A percentile compares a stretch with the other conserved stretches of the same genome.
These are phyloP conservation scores for Phytophthora sp. DNA, from an alignment of 352 stramenopile species.

Conservation along the genomic window DNA sequence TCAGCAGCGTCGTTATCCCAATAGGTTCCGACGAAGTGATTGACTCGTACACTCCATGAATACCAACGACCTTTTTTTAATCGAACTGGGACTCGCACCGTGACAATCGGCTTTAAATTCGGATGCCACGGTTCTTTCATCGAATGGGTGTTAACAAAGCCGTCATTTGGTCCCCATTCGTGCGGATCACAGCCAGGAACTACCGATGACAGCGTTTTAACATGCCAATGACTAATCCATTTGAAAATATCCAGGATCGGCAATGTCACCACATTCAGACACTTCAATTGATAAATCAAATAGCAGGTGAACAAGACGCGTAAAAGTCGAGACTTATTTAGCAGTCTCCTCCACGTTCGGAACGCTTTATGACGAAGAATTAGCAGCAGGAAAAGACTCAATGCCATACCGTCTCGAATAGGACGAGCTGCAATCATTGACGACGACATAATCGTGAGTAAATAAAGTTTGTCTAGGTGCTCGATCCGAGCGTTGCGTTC, in stretches of 20 bases:
- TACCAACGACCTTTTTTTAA: slow-evolving; percentile 65
- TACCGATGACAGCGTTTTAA: slow-evolving; percentile 38
- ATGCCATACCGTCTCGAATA: slow-evolving; percentile 19
- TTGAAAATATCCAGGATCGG: slow-evolving; percentile 48
- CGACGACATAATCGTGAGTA: slow-evolving; percentile 62
- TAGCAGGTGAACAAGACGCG: slow-evolving; percentile 15
- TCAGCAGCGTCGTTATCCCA: slow-evolving; percentile 57
- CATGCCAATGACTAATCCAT: slow-evolving; percentile 54
- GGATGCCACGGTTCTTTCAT: slow-evolving; percentile 65
- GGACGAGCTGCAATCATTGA: slow-evolving; percentile 36
- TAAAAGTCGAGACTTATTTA: neutral
- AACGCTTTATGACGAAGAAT: slow-evolving; percentile 1
- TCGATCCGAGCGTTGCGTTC: slow-evolving; percentile 46
- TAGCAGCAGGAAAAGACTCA: slow-evolving; percentile 25
- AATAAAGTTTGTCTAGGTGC: slow-evolving; percentile 53
- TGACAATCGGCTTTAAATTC: slow-evolving; percentile 24
- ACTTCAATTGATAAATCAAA: slow-evolving; percentile 27
- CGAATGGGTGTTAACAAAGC: slow-evolving; percentile 62
- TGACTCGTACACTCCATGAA: slow-evolving; percentile 61
- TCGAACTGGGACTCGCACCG: neutral
- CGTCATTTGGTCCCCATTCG: slow-evolving; percentile 67
- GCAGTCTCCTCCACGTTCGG: neutral
- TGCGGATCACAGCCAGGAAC: slow-evolving; percentile 53
- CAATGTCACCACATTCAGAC: slow-evolving; percentile 40
- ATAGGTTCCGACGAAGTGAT: slow-evolving; percentile 64